Evolutionary conservation across 768 basidiomycete species (phyloP), one percentile per base, ranked within the genome.

Genomic region (Asterophora parasitica): DNA sequence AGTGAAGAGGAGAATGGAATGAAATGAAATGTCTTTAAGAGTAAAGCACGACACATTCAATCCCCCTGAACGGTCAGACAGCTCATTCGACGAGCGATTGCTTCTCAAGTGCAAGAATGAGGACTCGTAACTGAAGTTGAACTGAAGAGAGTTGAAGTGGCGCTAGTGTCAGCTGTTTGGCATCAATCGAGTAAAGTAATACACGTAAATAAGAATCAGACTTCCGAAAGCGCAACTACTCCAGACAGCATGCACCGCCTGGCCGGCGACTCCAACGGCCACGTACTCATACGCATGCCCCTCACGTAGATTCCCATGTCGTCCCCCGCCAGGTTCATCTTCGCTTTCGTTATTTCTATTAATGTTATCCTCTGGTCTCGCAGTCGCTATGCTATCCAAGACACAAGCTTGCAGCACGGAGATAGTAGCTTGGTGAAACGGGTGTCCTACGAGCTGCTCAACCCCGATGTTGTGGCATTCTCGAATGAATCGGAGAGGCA

Each of bases 301-400:
- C 49, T 44, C 16, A 23, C 31, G 30, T 49, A 49, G 47, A 40
- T 41, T 44, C 44, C 50, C 59, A 84, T 85, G 83, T 67, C 78
- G 50, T 65, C 65, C 42, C 56, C 65, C 16, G 67, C 78, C 44
- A 79, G 73, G 62, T 58, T 77, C 11, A 52, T 80, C 15, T 77
- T 90, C 54, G 65, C 77, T 23, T 52, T 73, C 48, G 60, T 75
- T 37, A 65, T 90, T 60, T 58, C 75, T 50, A 35, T 83, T 39
- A 82, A 83, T 53, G 75, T 74, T 58, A 44, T 86, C 16, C 71
- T 90, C 30, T 87, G 81, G 83, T 83, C 86, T 12, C 75, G 72
- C 56, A 74, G 74, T 63, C 73, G 74, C 49, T 78, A 77, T 62
- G 73, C 70, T 9, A 65, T 34, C 48, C 61, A 32, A 57, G 55